Conservation (phyloP, 2,329 filamentous ascomycete genomes). For the Tympanopsis confertula region DNA sequence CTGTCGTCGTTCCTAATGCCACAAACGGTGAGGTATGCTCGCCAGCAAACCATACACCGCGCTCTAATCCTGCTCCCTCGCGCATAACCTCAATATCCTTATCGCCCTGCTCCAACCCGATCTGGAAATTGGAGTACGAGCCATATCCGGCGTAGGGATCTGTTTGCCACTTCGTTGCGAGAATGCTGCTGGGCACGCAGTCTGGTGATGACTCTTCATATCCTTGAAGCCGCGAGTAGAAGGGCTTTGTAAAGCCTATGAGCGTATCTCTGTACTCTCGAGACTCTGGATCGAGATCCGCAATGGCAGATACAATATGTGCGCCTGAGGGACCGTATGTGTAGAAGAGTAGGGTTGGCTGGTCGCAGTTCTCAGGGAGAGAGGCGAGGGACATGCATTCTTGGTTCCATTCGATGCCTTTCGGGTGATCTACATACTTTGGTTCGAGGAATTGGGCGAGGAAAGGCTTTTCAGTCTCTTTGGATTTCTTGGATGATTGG, state of each 20-base stretch:
- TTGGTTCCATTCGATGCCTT: constrained; percentile 58
- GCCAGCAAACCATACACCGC: constrained; percentile 74
- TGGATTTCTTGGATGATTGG: constrained; percentile 12
- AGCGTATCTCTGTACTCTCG: constrained; percentile 41
- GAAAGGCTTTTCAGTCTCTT: constrained; percentile 12
- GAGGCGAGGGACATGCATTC: constrained; percentile 68
- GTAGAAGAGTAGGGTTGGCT: constrained; percentile 81
- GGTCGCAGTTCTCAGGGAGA: constrained; percentile 42
- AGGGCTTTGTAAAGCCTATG: constrained; percentile 61
- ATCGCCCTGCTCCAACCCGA: constrained; percentile 60
- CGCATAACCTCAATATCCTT: constrained; percentile 57
- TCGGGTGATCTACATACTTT: constrained; percentile 48
- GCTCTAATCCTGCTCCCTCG: constrained; percentile 41
- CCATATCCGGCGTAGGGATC: constrained; percentile 74
- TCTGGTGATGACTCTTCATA: constrained; percentile 39
- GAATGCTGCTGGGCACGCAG: constrained; percentile 50
- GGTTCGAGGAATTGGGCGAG: constrained; percentile 71
- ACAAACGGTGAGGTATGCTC: constrained; percentile 88
- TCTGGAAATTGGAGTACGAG: constrained; percentile 76
- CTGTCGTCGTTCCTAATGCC: constrained; percentile 76
- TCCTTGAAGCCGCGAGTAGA: constrained; percentile 63
- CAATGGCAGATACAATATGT: constrained; percentile 35
- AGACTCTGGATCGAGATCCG: constrained; percentile 23
- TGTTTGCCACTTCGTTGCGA: constrained; percentile 67
- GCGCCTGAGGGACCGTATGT: constrained; percentile 52